A percentile compares a stretch with the other conserved stretches of the same genome.
These are phyloP conservation scores for Forsythia suspensa DNA, from an alignment of 257 asterid species.

Conservation along the genomic window DNA sequence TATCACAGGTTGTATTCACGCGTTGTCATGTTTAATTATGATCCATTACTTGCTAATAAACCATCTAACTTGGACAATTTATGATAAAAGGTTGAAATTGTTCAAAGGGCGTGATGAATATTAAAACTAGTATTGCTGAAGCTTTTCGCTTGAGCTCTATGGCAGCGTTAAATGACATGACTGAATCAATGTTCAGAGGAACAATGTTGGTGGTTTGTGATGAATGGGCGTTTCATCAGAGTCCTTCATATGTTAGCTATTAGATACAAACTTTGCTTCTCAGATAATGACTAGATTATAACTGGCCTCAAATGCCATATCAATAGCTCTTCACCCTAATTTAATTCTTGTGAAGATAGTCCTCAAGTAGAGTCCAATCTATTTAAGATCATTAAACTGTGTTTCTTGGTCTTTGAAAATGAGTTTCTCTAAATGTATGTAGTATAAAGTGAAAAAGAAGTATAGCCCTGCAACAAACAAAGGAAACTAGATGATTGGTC, in stretches of 20 bases:
- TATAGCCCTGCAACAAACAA: neutral
- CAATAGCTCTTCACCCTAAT: neutral
- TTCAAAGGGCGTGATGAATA: neutral
- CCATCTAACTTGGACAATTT: neutral
- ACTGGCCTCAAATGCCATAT: neutral
- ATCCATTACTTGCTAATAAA: neutral
- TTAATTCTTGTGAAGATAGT: neutral
- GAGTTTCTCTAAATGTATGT: neutral
- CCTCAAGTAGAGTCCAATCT: neutral
- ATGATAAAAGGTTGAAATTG: neutral
- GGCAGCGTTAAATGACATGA: neutral
- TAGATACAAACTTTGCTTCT: neutral
- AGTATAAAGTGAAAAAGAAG: neutral
- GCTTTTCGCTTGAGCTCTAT: neutral
- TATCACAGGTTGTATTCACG: neutral
- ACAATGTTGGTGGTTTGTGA: neutral
- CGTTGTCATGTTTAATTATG: neutral
- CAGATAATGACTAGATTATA: neutral
- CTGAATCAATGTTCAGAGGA: neutral
- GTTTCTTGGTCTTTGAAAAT: neutral
- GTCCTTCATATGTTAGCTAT: neutral
- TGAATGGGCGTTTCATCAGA: neutral
- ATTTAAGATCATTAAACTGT: neutral
- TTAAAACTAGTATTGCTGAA: neutral
- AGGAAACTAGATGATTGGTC: neutral